Percentiles rank a stretch among this genome's conserved stretches.
Evolutionary conservation across 129 eudicot species (phyloP).

Genomic region (Flaveria brownii): DNA sequence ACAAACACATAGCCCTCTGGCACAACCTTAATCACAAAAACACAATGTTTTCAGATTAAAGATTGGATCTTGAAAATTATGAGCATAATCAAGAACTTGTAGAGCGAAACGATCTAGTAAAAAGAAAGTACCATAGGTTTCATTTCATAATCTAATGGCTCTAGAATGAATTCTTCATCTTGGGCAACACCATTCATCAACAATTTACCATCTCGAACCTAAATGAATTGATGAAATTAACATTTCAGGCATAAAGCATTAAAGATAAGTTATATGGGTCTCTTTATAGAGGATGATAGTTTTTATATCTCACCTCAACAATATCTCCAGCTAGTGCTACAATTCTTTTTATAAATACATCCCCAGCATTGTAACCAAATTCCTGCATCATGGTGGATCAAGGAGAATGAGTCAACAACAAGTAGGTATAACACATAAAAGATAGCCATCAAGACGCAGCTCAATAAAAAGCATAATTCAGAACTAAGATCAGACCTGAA

Average conservation of each 20-base stretch:
- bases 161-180: conserved; percentile 89
- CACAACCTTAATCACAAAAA: conserved; percentile 56
- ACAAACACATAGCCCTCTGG: conserved; percentile 96
- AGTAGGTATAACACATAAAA: background rate
- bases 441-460: background rate
- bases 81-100: conserved; percentile 7
- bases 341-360: conserved; percentile 80
- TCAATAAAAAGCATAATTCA: background rate
- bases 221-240: background rate
- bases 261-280: background rate
- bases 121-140: conserved; percentile 57
- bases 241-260: background rate
- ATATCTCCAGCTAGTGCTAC: conserved; percentile 89
- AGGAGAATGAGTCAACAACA: conserved; percentile 18
- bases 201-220: conserved; percentile 79
- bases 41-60: background rate
- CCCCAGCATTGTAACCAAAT: conserved; percentile 61
- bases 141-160: conserved; percentile 86
- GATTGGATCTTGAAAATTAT: conserved; percentile 5
- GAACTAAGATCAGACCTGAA: conserved; percentile 60
- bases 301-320: conserved; percentile 62
- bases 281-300: background rate
- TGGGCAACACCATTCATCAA: conserved; percentile 69
- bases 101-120: background rate
- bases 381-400: conserved; percentile 42